Base-by-base conservation (phyloP, 306 rosid species). In the Hippophae rhamnoides region DNA sequence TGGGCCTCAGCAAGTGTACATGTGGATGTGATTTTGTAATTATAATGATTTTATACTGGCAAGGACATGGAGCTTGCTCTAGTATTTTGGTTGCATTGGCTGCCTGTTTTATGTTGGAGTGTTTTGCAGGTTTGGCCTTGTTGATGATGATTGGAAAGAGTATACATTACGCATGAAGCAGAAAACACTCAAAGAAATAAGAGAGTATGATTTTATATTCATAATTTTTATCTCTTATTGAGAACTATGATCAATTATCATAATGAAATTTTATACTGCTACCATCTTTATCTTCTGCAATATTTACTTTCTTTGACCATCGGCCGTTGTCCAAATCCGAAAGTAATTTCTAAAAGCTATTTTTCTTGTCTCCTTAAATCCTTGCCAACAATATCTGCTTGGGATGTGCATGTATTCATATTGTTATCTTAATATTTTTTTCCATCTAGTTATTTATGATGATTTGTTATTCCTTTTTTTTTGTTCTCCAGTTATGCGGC, bases 81-180 rank as follows among this genome's bases (percentile, higher is more conserved):
- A 13, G 23, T 5, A 14, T 47, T 7, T 6, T 11, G 18, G 9
- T 43, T 9, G 10, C 43, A 13, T 56, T 68, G 52, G 74, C 58
- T 70, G 42, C 51, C 2, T 61, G 75, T 79, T 81, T 71, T 44
- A 68, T 65, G 41, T 43, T 38, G 14, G 68, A 23, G 61, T 63
- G 25, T 58, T 61, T 77, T 80, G 69, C 89, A 93, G 97, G 90
- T 87, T 85, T 67, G 99, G 99, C 50, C 84, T 84, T 54, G 99
- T 95, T 66, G 82, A 92, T 65, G 88, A 73, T 77, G 95, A 92
- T 74, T 88, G 99, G 99, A 82, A 80, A 76, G 96, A 92, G 74
- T 92, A 85, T 75, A 65, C 81, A 50, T 66, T 80, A 52, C 95
- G 99, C 76, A 77, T 88, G 93, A 92, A 88, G 74, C 94, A 82